Evolutionary conservation across 2,329 filamentous ascomycete genomes (phyloP).

Genomic region (Aspergillus neotritici): DNA sequence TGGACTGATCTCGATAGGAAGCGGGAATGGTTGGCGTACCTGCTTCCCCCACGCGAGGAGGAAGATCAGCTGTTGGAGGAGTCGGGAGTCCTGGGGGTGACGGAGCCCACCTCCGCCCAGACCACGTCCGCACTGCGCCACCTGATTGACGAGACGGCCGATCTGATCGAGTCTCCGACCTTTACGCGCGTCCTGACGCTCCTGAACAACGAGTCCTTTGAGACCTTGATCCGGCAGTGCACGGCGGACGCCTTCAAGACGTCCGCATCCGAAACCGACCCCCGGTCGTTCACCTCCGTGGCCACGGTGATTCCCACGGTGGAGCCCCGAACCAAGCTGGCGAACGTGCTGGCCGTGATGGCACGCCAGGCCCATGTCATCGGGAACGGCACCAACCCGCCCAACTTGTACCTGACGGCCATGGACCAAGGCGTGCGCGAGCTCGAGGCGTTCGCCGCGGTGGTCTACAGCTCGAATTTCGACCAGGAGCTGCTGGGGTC

Average conservation of each 20-base stretch:
- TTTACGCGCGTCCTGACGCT: constrained; percentile 82
- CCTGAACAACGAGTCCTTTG: constrained; percentile 82
- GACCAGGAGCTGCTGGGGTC: constrained; percentile 30
- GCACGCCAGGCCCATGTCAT: constrained; percentile 87
- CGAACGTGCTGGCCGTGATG: constrained; percentile 82
- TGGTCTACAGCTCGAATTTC: constrained; percentile 47
- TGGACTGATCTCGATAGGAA: constrained; percentile 33
- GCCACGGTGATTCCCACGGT: constrained; percentile 35
- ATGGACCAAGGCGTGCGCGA: constrained; percentile 45
- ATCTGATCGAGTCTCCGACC: constrained; percentile 87
- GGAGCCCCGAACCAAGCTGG: constrained; percentile 63
- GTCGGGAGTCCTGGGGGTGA: constrained; percentile 62
- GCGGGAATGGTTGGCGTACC: constrained; percentile 72
- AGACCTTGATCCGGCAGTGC: constrained; percentile 74
- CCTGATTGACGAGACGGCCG: constrained; percentile 89
- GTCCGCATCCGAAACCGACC: constrained; percentile 40
- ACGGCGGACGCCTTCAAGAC: constrained; percentile 70
- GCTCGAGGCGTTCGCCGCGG: constrained; percentile 44
- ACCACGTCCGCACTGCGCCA: constrained; percentile 59
- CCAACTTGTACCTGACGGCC: constrained; percentile 41
- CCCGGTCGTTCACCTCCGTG: constrained; percentile 38
- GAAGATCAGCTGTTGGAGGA: constrained; percentile 81
- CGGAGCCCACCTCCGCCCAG: constrained; percentile 32
- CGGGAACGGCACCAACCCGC: constrained; percentile 58
- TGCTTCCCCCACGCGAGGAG: constrained; percentile 72